A percentile compares a stretch with the other conserved stretches of the same genome.
phyloP scores from a whole-genome alignment of 1,139 yeast species.

The Pneumocystis canis region DNA sequence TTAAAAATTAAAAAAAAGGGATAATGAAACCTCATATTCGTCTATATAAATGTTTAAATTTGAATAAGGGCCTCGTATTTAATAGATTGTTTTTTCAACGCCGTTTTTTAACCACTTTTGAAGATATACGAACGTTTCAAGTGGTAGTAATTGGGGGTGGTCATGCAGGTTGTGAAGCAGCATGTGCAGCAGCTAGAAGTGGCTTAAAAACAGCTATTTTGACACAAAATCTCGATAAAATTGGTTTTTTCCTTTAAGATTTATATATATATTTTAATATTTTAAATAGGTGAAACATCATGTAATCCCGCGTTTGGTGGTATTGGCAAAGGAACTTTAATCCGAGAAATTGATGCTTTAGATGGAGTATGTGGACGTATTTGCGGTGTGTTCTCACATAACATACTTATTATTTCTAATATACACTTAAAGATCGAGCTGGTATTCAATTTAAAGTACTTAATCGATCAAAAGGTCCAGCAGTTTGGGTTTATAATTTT shows the following conservation, averaged over 20 bases:
- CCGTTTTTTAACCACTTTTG: not conserved
- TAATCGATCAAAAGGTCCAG: conserved; percentile 84
- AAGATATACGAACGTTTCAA: conserved; percentile 20
- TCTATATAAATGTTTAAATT: not conserved
- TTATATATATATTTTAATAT: not conserved
- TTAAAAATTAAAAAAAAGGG: not conserved
- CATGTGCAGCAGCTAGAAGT: conserved; percentile 76
- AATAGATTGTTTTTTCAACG: not conserved
- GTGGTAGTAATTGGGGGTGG: conserved; percentile 95
- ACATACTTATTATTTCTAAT: not conserved
- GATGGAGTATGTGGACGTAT: conserved; percentile 81
- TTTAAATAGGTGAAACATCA: conserved; percentile 44
- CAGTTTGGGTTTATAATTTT: conserved; percentile 47
- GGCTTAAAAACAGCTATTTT: conserved; percentile 62
- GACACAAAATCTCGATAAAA: conserved; percentile 59
- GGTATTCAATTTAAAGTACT: conserved; percentile 85
- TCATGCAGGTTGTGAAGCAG: conserved; percentile 98
- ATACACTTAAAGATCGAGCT: conserved; percentile 42
- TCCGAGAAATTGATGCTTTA: conserved; percentile 87
- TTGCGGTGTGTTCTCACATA: conserved; percentile 25
- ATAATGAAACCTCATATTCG: not conserved
- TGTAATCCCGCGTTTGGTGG: conserved; percentile 99
- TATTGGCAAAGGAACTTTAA: conserved; percentile 86
- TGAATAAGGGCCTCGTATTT: not conserved
- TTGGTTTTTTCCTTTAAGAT: conserved; percentile 35